Evolutionary conservation across 306 rosid genomes (phyloP), one percentile per base, ranked within the genome.

Genomic region (Comarum palustre): DNA sequence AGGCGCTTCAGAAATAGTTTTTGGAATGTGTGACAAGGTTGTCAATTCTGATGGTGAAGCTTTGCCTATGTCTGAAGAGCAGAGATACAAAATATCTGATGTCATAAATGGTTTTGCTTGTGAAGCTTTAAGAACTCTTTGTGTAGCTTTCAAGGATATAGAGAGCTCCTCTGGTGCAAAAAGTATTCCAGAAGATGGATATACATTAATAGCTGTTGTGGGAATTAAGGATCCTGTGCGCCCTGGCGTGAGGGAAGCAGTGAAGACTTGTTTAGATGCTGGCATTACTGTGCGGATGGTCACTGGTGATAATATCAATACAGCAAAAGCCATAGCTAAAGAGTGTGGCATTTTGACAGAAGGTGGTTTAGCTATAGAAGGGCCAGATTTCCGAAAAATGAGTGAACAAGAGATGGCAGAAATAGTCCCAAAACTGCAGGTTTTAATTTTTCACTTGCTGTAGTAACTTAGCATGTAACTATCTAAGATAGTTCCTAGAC

Each of bases 201-300:
- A 82, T 76, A 84, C 90, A 3, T 75, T 91, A 25, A 83, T 91
- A 52, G 79, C 94, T 13, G 83, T 94, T 19, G 69, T 94, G 55
- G 99, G 99, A 42, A 91, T 94, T 68, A 91, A 91, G 80, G 96
- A 94, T 83, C 99, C 99, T 43, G 93, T 94, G 41, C 87, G 97
- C 51, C 89, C 95, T 0, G 90, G 90, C 0, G 97, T 94, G 4
- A 94, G 75, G 78, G 92, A 94, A 76, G 96, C 97, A 4, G 99
- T 94, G 7, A 66, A 85, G 83, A 82, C 83, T 6, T 91, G 99
- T 79, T 81, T 88, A 71, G 90, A 69, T 11, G 97, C 96, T 34
- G 99, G 99, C 45, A 94, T 89, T 19, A 76, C 78, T 0, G 92
- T 90, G 47, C 73, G 97, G 77, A 94, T 94, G 96, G 92, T 91